These are phyloP conservation scores for Xylaria polymorpha DNA, from an alignment of 2,329 filamentous ascomycete species.

Conservation along the genomic window DNA sequence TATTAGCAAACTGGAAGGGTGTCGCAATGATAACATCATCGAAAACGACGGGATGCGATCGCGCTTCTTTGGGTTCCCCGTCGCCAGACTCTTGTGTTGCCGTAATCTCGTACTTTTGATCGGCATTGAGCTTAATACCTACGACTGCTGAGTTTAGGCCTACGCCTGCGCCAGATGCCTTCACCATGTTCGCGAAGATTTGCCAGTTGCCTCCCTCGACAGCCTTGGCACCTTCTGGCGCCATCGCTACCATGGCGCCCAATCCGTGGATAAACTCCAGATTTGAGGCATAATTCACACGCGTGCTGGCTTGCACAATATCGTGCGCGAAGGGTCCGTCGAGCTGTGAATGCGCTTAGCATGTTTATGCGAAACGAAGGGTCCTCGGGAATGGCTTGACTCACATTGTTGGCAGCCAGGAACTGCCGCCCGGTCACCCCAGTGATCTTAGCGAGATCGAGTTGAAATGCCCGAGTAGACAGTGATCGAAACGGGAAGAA, in stretches of 20 bases:
- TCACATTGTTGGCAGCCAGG: slow-evolving; percentile 71
- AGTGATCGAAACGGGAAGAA: slow-evolving; percentile 87
- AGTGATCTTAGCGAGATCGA: slow-evolving; percentile 75
- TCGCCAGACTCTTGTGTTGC: slow-evolving; percentile 45
- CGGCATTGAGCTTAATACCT: slow-evolving; percentile 12
- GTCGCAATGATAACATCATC: slow-evolving; percentile 86
- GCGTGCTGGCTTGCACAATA: slow-evolving; percentile 88
- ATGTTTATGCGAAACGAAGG: neutral
- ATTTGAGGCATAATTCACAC: slow-evolving; percentile 96
- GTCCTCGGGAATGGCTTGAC: slow-evolving; percentile 21
- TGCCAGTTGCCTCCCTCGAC: slow-evolving; percentile 91
- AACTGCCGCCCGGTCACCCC: slow-evolving; percentile 79
- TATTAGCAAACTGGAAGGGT: slow-evolving; percentile 83
- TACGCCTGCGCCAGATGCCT: slow-evolving; percentile 69
- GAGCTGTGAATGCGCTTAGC: slow-evolving; percentile 59
- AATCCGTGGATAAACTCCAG: slow-evolving; percentile 86
- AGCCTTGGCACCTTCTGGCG: slow-evolving; percentile 83
- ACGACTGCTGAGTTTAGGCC: slow-evolving; percentile 75
- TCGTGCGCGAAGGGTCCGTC: slow-evolving; percentile 76
- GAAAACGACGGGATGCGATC: slow-evolving; percentile 66
- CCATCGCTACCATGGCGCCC: slow-evolving; percentile 89
- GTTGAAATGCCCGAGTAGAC: slow-evolving; percentile 72
- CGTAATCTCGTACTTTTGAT: slow-evolving; percentile 59
- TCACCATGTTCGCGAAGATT: slow-evolving; percentile 88
- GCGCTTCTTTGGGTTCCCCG: slow-evolving; percentile 22